Conservation (phyloP, 225 moss, liverwort and hornwort species). For the Marchantia polymorpha region DNA sequence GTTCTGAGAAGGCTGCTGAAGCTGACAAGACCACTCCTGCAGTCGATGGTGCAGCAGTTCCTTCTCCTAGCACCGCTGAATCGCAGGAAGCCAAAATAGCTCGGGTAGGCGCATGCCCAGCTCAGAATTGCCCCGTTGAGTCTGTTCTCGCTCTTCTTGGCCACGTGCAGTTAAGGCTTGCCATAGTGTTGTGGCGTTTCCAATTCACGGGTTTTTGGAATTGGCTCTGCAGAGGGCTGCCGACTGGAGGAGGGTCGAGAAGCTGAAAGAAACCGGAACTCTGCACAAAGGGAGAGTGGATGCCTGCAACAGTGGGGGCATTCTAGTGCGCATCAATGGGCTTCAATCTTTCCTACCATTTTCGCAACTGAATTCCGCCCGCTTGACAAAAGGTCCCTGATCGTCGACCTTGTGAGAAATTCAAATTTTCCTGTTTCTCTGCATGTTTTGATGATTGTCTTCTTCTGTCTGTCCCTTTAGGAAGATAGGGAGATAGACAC, state of each 20-base stretch:
- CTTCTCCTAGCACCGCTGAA: constrained; percentile 9
- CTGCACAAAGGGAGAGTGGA: constrained; percentile 85
- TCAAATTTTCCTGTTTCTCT: constrained; percentile 3
- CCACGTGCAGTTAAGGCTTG: neutral
- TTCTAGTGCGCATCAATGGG: constrained; percentile 85
- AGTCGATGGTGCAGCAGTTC: constrained; percentile 14
- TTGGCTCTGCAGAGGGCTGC: constrained; percentile 61
- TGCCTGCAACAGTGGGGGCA: constrained; percentile 90
- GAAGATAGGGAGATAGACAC: neutral
- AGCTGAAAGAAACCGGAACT: constrained; percentile 63
- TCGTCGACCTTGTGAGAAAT: constrained; percentile 12
- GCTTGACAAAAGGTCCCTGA: constrained; percentile 64
- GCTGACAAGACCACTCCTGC: neutral
- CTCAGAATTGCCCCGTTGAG: neutral
- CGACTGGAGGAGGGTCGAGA: constrained; percentile 96
- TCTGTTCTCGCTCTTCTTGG: neutral
- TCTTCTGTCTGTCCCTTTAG: neutral
- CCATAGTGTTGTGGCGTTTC: neutral
- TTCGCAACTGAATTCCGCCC: constrained; percentile 76
- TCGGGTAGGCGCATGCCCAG: constrained; percentile 27
- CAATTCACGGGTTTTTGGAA: neutral
- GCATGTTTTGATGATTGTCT: neutral
- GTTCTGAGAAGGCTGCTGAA: constrained; percentile 27
- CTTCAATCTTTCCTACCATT: constrained; percentile 97
- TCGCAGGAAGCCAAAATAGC: constrained; percentile 28